Evolutionary conservation across 495 filamentous ascomycete species (phyloP).

Genomic region (Podospora australis): DNA sequence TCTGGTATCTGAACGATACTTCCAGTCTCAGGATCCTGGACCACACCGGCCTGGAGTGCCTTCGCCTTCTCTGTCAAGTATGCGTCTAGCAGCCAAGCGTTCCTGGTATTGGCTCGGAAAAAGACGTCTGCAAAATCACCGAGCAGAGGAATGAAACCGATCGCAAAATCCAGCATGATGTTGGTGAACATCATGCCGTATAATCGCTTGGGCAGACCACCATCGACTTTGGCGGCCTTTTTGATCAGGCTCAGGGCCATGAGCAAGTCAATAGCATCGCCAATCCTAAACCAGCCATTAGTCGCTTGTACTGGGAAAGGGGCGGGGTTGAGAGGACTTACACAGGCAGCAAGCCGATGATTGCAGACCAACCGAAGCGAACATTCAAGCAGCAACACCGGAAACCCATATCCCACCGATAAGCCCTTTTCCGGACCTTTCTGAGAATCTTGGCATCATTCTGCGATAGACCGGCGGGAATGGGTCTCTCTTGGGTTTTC

Average conservation of each 20-base stretch:
- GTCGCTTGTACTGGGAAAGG: background rate
- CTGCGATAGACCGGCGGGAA: constrained; percentile 64
- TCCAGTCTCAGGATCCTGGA: constrained; percentile 23
- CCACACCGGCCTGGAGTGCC: constrained; percentile 32
- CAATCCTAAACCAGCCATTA: constrained; percentile 43
- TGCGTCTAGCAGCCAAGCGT: constrained; percentile 67
- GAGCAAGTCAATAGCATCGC: constrained; percentile 66
- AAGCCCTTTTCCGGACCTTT: constrained; percentile 72
- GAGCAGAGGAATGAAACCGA: constrained; percentile 79
- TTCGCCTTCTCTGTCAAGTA: constrained; percentile 56
- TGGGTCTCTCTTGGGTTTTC: constrained; percentile 62
- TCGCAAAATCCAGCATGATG: constrained; percentile 66
- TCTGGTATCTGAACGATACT: background rate
- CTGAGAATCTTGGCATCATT: constrained; percentile 76
- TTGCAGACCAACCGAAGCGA: constrained; percentile 72
- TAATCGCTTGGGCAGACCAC: constrained; percentile 55
- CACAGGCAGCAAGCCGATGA: constrained; percentile 76
- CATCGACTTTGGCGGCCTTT: constrained; percentile 61
- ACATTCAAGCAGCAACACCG: constrained; percentile 70
- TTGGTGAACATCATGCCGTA: constrained; percentile 67
- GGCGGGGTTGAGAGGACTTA: constrained; percentile 37
- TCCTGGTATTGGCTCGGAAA: constrained; percentile 65
- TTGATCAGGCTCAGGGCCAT: constrained; percentile 64
- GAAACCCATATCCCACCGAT: constrained; percentile 65
- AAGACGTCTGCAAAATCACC: constrained; percentile 71